Evolutionary conservation across 768 basidiomycete genomes (phyloP).

Genomic region (Pisolithus orientalis): DNA sequence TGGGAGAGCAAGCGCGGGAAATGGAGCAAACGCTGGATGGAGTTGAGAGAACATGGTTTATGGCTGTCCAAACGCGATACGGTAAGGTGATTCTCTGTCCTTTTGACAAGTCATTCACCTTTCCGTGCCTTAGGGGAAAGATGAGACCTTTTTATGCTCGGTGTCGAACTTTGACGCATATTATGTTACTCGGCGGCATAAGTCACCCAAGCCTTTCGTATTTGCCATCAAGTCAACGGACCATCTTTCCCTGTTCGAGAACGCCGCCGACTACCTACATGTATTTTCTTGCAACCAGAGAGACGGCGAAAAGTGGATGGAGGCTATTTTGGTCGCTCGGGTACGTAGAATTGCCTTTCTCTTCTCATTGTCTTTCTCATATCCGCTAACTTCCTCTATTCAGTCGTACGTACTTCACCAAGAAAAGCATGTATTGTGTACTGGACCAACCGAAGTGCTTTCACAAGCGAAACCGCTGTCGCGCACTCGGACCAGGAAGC

Average conservation of each 20-base stretch:
- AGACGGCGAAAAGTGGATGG: slow-evolving; percentile 74
- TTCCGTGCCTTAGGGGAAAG: slow-evolving; percentile 61
- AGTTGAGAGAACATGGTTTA: slow-evolving; percentile 77
- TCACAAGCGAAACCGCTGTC: slow-evolving; percentile 29
- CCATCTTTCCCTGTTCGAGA: slow-evolving; percentile 80
- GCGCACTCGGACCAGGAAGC: slow-evolving; percentile 32
- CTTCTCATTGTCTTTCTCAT: slow-evolving; percentile 1
- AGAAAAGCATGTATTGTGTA: slow-evolving; percentile 59
- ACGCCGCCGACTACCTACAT: slow-evolving; percentile 82
- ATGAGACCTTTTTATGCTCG: slow-evolving; percentile 75
- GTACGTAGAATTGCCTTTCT: slow-evolving; percentile 37
- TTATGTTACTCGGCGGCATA: slow-evolving; percentile 65
- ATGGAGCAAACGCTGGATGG: slow-evolving; percentile 91
- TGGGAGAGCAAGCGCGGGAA: slow-evolving; percentile 90
- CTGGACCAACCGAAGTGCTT: slow-evolving; percentile 17
- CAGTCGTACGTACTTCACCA: slow-evolving; percentile 83
- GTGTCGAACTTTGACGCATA: slow-evolving; percentile 89
- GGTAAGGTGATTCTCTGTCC: slow-evolving; percentile 33
- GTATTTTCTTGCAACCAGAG: slow-evolving; percentile 71
- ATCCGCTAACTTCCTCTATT: slow-evolving; percentile 7
- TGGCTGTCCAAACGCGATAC: slow-evolving; percentile 88
- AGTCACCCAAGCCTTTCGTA: slow-evolving; percentile 77
- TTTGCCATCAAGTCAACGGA: slow-evolving; percentile 90
- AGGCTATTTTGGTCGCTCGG: slow-evolving; percentile 74
- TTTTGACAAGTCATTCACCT: slow-evolving; percentile 1